These are phyloP conservation scores for Thielaviopsis punctulata DNA, from an alignment of 2,329 filamentous ascomycete genomes.

Conservation along the genomic window DNA sequence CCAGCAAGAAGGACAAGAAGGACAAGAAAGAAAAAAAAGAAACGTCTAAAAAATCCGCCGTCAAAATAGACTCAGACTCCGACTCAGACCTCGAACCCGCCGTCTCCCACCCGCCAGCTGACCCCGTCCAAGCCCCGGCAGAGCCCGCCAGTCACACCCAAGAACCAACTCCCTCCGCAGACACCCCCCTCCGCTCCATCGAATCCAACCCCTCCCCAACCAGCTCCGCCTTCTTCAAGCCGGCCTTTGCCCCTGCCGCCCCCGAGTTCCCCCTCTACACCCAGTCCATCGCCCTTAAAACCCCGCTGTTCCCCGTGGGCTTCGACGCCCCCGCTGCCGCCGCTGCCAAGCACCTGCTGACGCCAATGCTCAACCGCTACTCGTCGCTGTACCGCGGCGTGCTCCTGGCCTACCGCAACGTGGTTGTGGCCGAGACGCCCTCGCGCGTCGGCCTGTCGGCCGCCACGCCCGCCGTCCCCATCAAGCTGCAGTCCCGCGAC, in stretches of 20 bases:
- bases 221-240: conserved; percentile 21
- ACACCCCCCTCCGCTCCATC: conserved; percentile 16
- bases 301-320: conserved; percentile 54
- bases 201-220: conserved; percentile 17
- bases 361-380: conserved; percentile 60
- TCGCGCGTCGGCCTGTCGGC: conserved; percentile 30
- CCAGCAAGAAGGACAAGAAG: conserved; percentile 5
- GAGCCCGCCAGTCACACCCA: too few species aligned
- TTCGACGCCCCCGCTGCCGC: conserved; percentile 54
- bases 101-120: conserved; percentile 20
- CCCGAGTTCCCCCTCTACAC: conserved; percentile 54
- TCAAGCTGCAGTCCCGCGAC: conserved; percentile 38
- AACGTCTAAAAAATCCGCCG: conserved; percentile 13
- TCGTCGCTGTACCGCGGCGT: conserved; percentile 56
- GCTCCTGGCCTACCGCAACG: conserved; percentile 56
- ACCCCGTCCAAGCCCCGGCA: too few species aligned
- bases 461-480: conserved; percentile 28
- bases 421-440: conserved; percentile 44
- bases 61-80: conserved; percentile 16
- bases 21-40: conserved; percentile 18
- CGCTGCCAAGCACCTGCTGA: conserved; percentile 56
- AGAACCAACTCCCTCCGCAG: too few species aligned
- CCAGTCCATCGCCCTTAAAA: conserved; percentile 65
- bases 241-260: conserved; percentile 22
- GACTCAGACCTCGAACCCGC: conserved; percentile 14